Percentiles rank a stretch among this genome's conserved stretches.
Evolutionary conservation across 352 stramenopile species (phyloP).

Genomic region (Pythium apleroticum): DNA sequence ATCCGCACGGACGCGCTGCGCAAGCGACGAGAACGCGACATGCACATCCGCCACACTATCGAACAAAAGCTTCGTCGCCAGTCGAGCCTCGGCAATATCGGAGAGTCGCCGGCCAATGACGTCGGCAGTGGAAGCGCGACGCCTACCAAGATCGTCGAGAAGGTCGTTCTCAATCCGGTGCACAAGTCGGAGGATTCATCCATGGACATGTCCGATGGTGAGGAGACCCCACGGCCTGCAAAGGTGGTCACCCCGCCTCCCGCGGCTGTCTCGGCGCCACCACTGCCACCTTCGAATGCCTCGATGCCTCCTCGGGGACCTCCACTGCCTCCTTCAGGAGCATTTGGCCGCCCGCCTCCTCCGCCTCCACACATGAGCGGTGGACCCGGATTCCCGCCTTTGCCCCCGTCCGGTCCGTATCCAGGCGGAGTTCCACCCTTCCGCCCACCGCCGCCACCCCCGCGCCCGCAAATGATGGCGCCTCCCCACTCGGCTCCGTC

Average conservation of each 20-base stretch:
- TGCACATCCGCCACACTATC: conserved; percentile 65
- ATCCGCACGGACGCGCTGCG: conserved; percentile 65
- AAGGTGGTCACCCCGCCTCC: neutral
- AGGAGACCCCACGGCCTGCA: conserved; percentile 16
- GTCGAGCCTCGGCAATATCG: conserved; percentile 7
- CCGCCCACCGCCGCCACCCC: conserved; percentile 18
- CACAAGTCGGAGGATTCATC: conserved; percentile 58
- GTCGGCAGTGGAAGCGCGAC: conserved; percentile 20
- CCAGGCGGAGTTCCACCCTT: conserved; percentile 15
- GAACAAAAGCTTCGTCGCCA: conserved; percentile 41
- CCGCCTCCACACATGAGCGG: conserved; percentile 17
- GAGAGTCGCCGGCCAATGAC: conserved; percentile 27
- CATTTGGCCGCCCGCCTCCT: conserved; percentile 4
- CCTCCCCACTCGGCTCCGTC: conserved; percentile 8
- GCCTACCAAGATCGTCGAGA: conserved; percentile 7
- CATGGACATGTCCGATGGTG: conserved; percentile 69
- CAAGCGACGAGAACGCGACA: conserved; percentile 72
- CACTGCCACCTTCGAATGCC: neutral
- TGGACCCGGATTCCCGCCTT: conserved; percentile 2
- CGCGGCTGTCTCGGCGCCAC: neutral
- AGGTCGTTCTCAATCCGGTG: conserved; percentile 4
- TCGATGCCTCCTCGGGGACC: conserved; percentile 1
- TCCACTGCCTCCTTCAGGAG: conserved; percentile 9
- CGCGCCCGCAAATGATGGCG: conserved; percentile 1
- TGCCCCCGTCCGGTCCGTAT: conserved; percentile 6